A percentile compares a stretch with the other conserved stretches of the same genome.
Conservation (phyloP, 768 basidiomycete genomes). For the Daedaleopsis nitida region DNA sequence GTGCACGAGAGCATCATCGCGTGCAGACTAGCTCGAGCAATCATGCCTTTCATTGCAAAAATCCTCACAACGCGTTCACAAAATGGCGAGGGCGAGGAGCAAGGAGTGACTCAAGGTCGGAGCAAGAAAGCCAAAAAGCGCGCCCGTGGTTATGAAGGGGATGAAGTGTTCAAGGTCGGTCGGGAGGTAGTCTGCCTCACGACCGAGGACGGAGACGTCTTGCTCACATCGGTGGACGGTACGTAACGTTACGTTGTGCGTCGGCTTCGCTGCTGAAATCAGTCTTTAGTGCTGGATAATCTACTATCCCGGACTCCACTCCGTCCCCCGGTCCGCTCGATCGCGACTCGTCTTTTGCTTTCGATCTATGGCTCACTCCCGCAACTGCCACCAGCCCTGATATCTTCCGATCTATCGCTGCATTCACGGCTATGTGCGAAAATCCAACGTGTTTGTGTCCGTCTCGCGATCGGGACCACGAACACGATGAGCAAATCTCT, state of each 20-base stretch:
- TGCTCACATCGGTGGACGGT: slow-evolving; percentile 65
- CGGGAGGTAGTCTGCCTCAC: slow-evolving; percentile 51
- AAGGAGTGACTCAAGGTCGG: slow-evolving; percentile 29
- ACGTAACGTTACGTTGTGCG: slow-evolving; percentile 19
- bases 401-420: slow-evolving; percentile 55
- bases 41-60: slow-evolving; percentile 50
- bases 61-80: slow-evolving; percentile 47
- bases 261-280: slow-evolving; percentile 9
- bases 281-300: slow-evolving; percentile 47
- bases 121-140: slow-evolving; percentile 68
- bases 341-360: slow-evolving; percentile 58
- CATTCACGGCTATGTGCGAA: slow-evolving; percentile 46
- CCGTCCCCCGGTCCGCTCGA: slow-evolving; percentile 54
- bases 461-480: slow-evolving; percentile 55
- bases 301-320: slow-evolving; percentile 55
- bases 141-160: slow-evolving; percentile 70
- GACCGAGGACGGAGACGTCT: slow-evolving; percentile 48
- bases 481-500: slow-evolving; percentile 63
- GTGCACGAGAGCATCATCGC: slow-evolving; percentile 49
- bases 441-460: slow-evolving; percentile 50
- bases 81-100: slow-evolving; percentile 26
- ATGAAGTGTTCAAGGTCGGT: slow-evolving; percentile 62
- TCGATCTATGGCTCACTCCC: slow-evolving; percentile 59
- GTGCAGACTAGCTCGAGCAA: slow-evolving; percentile 55
- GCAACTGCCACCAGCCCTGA: slow-evolving; percentile 52